Base-by-base conservation (phyloP, 768 basidiomycete species). In the Pleurotus pulmonarius region DNA sequence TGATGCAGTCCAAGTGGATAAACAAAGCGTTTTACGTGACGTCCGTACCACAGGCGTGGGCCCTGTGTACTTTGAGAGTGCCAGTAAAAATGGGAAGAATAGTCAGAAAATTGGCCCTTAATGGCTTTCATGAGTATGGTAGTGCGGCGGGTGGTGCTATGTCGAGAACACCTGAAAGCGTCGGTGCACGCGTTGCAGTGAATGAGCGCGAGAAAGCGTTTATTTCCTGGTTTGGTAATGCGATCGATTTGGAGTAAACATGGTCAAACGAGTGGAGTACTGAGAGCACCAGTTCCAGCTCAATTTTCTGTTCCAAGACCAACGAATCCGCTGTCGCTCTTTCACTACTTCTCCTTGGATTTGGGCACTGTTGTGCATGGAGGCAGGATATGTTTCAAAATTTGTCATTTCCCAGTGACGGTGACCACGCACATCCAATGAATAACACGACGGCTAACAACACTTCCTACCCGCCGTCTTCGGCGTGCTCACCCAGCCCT, bases 191-290 rank as follows among this genome's bases (percentile, higher is more conserved):
- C 6, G 20, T 7, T 6, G 20, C n/a, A 44, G 41, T 11, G 41
- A 44, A 44, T 44, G 41, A 5, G 20, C n/a, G 41, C n/a, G 41
- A 44, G n/a, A 44, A 22, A 22, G 41, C 20, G 20, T 44, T 44
- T n/a, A 22, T 16, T 6, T 15, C 41, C 20, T 44, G n/a, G 41
- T 44, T 44, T 7, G 41, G 20, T 44, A 44, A 44, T 16, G 15
- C n/a, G 20, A 44, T 44, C 20, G 41, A 44, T 44, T 16, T 26
- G 1, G 25, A 38, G 49, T 37, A 51, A 51, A 51, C 49, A 51
- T 51, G 49, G 16, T 51, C 49, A 51, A 51, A 51, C 49, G 49
- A 51, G 49, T 51, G 49, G 49, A 51, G 49, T 16, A n/a, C 16
- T 16, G n/a, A 5, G 49, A 16, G n/a, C 41, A 16, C 41, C n/a